Evolutionary conservation across 2,329 filamentous ascomycete genomes (phyloP).

Genomic region (Tolypocladium cylindrosporum): DNA sequence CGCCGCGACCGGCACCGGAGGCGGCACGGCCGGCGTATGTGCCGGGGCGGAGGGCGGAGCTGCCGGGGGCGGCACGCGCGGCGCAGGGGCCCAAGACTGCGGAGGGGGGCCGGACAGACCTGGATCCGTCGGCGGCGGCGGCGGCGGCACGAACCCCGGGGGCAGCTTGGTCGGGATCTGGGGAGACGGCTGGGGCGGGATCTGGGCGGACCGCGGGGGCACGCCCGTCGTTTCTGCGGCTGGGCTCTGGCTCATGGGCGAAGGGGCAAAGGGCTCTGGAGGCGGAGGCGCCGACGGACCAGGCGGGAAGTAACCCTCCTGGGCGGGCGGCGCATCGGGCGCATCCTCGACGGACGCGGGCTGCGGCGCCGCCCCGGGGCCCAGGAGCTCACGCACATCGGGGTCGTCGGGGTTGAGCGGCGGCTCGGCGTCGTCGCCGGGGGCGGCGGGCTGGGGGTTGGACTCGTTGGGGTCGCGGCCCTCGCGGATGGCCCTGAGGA

Average conservation of each 20-base stretch:
- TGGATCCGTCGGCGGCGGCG: conserved; percentile 8
- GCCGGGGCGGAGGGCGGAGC: not conserved
- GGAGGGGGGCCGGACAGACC: not conserved
- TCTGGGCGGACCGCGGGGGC: conserved; percentile 1
- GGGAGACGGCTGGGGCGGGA: conserved; percentile 18
- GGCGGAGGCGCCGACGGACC: conserved; percentile 3
- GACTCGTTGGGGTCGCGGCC: conserved; percentile 86
- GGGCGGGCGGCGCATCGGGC: conserved; percentile 26
- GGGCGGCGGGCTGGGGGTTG: conserved; percentile 56
- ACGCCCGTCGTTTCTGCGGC: conserved; percentile 1
- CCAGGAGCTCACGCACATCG: conserved; percentile 42
- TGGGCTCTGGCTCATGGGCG: conserved; percentile 21
- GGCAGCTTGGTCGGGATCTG: conserved; percentile 15
- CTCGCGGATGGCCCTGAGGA: conserved; percentile 81
- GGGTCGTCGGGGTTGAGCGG: conserved; percentile 54
- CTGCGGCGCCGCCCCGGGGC: conserved; percentile 21
- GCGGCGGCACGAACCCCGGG: conserved; percentile 11
- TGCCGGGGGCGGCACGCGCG: not conserved
- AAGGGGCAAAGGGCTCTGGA: conserved; percentile 20
- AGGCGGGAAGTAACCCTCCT: conserved; percentile 24
- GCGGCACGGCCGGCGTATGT: not conserved
- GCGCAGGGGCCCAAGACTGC: conserved; percentile 8
- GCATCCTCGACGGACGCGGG: conserved; percentile 43
- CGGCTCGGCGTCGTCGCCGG: conserved; percentile 28
- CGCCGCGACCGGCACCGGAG: conserved; percentile 2